These are phyloP conservation scores for Colletotrichum sp. DNA, from an alignment of 2,329 filamentous ascomycete species.

Conservation along the genomic window DNA sequence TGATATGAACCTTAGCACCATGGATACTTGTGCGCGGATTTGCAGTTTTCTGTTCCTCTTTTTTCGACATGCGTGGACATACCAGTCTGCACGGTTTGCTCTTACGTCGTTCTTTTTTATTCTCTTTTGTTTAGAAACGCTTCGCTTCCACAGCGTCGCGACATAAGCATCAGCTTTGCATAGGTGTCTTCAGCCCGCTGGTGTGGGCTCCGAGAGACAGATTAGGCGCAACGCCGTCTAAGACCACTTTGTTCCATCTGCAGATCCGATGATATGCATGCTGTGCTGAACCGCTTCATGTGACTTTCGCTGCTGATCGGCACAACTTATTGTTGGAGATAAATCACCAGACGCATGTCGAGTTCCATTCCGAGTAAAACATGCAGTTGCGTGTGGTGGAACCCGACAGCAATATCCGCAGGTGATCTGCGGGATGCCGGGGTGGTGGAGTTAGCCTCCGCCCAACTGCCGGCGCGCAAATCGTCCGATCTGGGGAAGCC, in stretches of 20 bases:
- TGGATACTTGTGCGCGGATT: slow-evolving; percentile 20
- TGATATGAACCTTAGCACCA: slow-evolving; percentile 26
- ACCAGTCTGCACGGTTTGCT: neutral
- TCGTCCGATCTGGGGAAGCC: slow-evolving; percentile 16
- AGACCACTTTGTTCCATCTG: neutral
- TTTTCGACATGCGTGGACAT: slow-evolving; percentile 11
- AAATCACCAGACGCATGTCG: neutral
- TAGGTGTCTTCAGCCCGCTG: neutral
- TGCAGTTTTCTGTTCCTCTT: slow-evolving; percentile 10
- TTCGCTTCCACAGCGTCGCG: neutral
- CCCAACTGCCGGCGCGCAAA: neutral
- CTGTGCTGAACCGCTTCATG: neutral
- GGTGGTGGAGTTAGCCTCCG: neutral
- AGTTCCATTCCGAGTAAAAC: neutral
- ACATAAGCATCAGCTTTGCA: slow-evolving; percentile 11
- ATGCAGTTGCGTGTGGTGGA: neutral
- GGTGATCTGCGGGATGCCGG: slow-evolving; percentile 3
- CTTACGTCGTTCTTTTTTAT: neutral
- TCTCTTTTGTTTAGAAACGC: slow-evolving; percentile 15
- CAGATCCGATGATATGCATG: neutral
- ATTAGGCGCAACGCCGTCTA: slow-evolving; percentile 8
- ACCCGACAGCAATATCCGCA: neutral
- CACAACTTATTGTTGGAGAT: neutral
- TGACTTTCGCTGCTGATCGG: neutral
- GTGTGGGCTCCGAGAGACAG: neutral